phyloP scores from a whole-genome alignment of 176 grass and related monocot species.

The Oryza australiensis region DNA sequence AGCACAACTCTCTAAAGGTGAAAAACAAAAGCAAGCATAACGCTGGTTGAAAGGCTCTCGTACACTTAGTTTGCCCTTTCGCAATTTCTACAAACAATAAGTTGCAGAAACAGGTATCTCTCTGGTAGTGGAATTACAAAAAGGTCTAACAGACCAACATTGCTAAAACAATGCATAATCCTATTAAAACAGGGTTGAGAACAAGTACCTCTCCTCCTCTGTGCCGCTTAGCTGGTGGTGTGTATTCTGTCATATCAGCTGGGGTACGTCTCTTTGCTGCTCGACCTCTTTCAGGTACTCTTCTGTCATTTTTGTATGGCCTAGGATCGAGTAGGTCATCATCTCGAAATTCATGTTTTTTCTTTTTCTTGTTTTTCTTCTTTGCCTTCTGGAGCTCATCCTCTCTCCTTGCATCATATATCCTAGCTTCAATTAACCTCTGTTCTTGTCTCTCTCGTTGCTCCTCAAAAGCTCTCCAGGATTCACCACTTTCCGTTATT shows the following conservation, averaged over 20 bases:
- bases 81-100: background rate
- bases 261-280: slow-evolving; percentile 54
- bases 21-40: background rate
- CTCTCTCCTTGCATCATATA: slow-evolving; percentile 56
- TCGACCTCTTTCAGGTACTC: slow-evolving; percentile 61
- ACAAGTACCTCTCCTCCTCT: slow-evolving; percentile 86
- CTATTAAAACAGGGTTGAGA: slow-evolving; percentile 16
- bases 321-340: slow-evolving; percentile 74
- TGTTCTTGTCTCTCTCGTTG: slow-evolving; percentile 53
- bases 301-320: slow-evolving; percentile 91
- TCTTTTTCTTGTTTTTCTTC: slow-evolving; percentile 97
- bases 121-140: slow-evolving; percentile 6
- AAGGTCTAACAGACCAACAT: background rate
- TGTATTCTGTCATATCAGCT: slow-evolving; percentile 54
- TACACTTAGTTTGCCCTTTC: background rate
- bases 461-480: slow-evolving; percentile 61
- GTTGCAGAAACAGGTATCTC: background rate
- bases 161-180: slow-evolving; percentile 22
- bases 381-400: slow-evolving; percentile 77
- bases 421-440: slow-evolving; percentile 64
- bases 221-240: slow-evolving; percentile 61
- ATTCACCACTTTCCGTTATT: slow-evolving; percentile 36
- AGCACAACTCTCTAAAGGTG: background rate
- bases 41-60: background rate
- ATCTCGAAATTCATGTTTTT: slow-evolving; percentile 89